Conservation (phyloP, 495 filamentous ascomycete species). For the Polyplosphaeria fusca region DNA sequence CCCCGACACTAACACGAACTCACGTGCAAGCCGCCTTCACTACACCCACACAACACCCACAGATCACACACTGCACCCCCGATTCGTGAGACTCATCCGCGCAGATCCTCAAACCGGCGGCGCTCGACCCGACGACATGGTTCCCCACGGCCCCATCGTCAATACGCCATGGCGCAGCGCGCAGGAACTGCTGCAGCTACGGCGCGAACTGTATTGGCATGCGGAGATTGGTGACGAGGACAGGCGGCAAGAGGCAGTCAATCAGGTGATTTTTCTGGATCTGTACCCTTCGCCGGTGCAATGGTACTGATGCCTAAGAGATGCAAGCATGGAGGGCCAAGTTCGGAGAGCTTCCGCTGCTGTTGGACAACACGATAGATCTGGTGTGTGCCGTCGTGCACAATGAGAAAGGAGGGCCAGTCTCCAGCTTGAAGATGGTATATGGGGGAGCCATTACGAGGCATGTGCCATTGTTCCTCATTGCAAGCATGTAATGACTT, state of each 20-base stretch:
- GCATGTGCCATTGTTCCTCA: slow-evolving; percentile 5
- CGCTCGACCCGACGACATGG: too few relatives aligned
- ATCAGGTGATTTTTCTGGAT: slow-evolving; percentile 23
- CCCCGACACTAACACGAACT: not conserved
- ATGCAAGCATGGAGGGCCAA: slow-evolving; percentile 22
- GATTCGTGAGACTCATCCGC: not conserved
- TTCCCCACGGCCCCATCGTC: too few relatives aligned
- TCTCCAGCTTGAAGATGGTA: slow-evolving; percentile 11
- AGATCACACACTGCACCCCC: not conserved
- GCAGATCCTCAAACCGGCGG: slow-evolving; percentile 55
- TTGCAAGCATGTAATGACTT: not conserved
- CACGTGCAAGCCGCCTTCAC: not conserved
- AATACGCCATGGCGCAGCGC: slow-evolving; percentile 76
- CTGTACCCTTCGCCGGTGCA: not conserved
- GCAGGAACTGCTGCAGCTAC: slow-evolving; percentile 62
- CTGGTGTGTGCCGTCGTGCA: slow-evolving; percentile 23
- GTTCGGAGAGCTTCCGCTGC: slow-evolving; percentile 19
- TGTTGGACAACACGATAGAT: slow-evolving; percentile 23
- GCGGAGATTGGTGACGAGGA: slow-evolving; percentile 34
- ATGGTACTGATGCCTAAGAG: slow-evolving; percentile 3
- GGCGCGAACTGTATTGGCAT: slow-evolving; percentile 60
- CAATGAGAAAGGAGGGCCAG: slow-evolving; percentile 7
- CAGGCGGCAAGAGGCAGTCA: slow-evolving; percentile 18
- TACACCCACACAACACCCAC: not conserved
- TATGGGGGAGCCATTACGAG: slow-evolving; percentile 27